Conservation (phyloP, 179 eudicot species). For the Heliamphora pulchella region DNA sequence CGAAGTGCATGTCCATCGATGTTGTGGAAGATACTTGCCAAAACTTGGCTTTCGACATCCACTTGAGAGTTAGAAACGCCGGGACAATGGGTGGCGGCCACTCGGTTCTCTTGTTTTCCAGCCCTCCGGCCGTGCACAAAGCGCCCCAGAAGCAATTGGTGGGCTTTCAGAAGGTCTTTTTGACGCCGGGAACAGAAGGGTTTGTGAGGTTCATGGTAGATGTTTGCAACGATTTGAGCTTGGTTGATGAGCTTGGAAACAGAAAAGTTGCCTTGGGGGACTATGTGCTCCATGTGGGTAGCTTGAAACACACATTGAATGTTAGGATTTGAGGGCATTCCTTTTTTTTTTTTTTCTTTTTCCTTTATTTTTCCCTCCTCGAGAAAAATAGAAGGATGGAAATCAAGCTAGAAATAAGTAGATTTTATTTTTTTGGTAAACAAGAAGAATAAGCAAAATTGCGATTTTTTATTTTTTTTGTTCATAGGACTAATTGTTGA, state of each 20-base stretch:
- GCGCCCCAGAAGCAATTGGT: slow-evolving; percentile 43
- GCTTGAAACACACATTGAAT: slow-evolving; percentile 19
- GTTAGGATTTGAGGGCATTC: slow-evolving; percentile 14
- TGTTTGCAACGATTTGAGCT: slow-evolving; percentile 56
- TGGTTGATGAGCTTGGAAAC: slow-evolving; percentile 47
- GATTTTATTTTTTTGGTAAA: background rate
- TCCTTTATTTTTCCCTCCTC: too few species aligned
- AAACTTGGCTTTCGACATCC: slow-evolving; percentile 18
- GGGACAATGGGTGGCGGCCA: slow-evolving; percentile 38
- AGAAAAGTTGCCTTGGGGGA: slow-evolving; percentile 48
- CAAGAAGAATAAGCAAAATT: background rate
- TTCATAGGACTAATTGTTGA: background rate
- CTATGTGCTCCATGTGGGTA: slow-evolving; percentile 27
- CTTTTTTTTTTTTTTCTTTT: background rate
- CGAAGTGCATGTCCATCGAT: slow-evolving; percentile 21
- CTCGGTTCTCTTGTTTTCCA: slow-evolving; percentile 32
- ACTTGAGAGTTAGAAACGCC: slow-evolving; percentile 33
- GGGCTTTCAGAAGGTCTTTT: slow-evolving; percentile 42
- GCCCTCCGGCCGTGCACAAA: slow-evolving; percentile 40
- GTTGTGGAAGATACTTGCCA: slow-evolving; percentile 9
- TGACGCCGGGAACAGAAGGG: slow-evolving; percentile 29
- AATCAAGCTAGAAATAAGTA: background rate
- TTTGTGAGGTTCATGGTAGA: slow-evolving; percentile 42
- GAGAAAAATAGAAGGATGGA: background rate
- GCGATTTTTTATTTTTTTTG: background rate